Conservation (phyloP, 495 filamentous ascomycete genomes). For the Cryomyces minteri region DNA sequence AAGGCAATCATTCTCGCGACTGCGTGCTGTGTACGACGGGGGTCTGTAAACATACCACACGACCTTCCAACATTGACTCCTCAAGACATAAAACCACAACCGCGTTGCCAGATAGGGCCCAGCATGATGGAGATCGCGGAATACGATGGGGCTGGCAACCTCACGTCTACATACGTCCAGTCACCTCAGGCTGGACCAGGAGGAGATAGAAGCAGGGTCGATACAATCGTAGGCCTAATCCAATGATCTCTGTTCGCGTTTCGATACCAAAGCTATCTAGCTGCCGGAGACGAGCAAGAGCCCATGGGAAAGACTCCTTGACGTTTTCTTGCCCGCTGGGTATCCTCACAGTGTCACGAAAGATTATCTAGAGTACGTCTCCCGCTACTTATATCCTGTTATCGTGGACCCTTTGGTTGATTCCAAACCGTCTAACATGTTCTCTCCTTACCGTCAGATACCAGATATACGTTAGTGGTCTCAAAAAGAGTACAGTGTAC, state of each 20-base stretch:
- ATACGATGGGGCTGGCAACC: conserved; percentile 31
- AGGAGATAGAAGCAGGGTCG: conserved; percentile 11
- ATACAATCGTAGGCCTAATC: conserved; percentile 16
- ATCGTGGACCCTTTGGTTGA: background rate
- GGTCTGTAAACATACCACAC: too few relatives aligned
- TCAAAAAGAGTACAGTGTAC: background rate
- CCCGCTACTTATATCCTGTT: background rate
- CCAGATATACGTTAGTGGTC: conserved; percentile 44
- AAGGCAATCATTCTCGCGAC: too few relatives aligned
- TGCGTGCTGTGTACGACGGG: too few relatives aligned
- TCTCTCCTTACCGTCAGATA: conserved; percentile 28
- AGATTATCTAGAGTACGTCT: conserved; percentile 61
- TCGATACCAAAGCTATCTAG: conserved; percentile 1
- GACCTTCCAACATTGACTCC: too few relatives aligned
- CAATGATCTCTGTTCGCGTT: background rate
- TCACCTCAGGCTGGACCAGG: conserved; percentile 1
- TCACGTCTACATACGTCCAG: conserved; percentile 28
- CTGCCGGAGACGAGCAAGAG: conserved; percentile 9
- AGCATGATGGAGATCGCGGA: conserved; percentile 16
- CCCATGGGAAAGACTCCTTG: conserved; percentile 28
- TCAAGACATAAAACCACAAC: too few relatives aligned
- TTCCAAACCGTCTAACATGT: background rate
- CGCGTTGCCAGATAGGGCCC: too few relatives aligned
- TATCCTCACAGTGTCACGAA: conserved; percentile 81
- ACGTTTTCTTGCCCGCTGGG: conserved; percentile 80